Percentiles rank a stretch among this genome's conserved stretches.
phyloP scores from a whole-genome alignment of 495 filamentous ascomycete genomes.

The Alectoria sarmentosa region DNA sequence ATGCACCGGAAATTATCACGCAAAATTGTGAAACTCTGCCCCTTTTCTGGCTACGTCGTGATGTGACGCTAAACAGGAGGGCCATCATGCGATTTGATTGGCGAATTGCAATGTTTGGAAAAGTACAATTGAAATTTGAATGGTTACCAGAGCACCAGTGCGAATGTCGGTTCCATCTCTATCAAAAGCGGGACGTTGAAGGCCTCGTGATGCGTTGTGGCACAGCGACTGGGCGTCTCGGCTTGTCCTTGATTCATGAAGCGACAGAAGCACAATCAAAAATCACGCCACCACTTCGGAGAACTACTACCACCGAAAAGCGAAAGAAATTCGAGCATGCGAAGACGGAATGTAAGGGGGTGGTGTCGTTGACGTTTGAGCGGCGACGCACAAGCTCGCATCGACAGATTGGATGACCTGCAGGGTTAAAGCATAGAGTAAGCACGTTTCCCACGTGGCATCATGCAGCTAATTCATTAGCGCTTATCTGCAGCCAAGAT shows the following conservation, averaged over 20 bases:
- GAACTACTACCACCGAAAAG: background rate
- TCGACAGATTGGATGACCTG: background rate
- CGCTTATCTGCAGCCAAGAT: constrained; percentile 1
- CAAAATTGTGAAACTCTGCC: constrained; percentile 10
- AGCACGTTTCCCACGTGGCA: constrained; percentile 15
- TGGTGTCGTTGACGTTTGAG: constrained; percentile 1
- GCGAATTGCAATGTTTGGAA: background rate
- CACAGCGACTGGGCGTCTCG: constrained; percentile 7
- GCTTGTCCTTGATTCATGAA: constrained; percentile 8
- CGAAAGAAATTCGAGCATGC: background rate
- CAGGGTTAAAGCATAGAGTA: constrained; percentile 12
- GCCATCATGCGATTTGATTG: background rate
- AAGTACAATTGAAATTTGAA: background rate
- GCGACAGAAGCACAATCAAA: constrained; percentile 4
- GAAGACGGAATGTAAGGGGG: background rate
- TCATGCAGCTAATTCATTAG: constrained; percentile 10
- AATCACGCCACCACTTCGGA: constrained; percentile 4
- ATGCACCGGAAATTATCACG: background rate
- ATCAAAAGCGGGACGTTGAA: constrained; percentile 8
- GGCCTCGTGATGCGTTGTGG: constrained; percentile 13
- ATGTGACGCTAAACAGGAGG: background rate
- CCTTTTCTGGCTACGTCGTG: constrained; percentile 10
- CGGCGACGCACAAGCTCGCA: constrained; percentile 2
- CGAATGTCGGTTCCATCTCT: background rate
- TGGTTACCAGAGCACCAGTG: background rate